Evolutionary conservation across 257 asterid species (phyloP), one percentile per base, ranked within the genome.

Genomic region (Ocimum tenuiflorum): DNA sequence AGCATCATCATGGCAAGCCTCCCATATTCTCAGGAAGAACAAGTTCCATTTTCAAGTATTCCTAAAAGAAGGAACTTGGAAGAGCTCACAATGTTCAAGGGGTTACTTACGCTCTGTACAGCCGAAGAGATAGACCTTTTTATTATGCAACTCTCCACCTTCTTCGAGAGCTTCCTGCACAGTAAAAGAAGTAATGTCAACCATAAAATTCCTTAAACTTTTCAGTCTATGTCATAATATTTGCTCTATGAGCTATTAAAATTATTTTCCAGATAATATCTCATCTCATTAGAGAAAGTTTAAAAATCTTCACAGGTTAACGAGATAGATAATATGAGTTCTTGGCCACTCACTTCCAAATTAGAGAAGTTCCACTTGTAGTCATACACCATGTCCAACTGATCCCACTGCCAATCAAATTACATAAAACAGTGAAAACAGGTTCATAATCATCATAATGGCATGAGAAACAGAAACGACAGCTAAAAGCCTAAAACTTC

Each of bases 331-430:
- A 20, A 35, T 17, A 20, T 15, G 33, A 50, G 64, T 41, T 69
- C 18, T 41, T 7, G 61, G 58, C 59, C 71, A 76, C 89, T 82
- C 72, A 88, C 96, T 72, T 88, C 96, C 68, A 88, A 74, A 76
- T 86, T 88, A 22, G 77, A 78, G 66, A 90, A 94, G 69, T 79
- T 79, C 99, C 99, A 94, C 18, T 84, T 86, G 78, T 87, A 94
- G 67, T 81, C 85, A 68, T 94, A 94, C 47, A 94, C 96, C 83
- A 66, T 73, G 77, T 94, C 94, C 83, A 94, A 74, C 84, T 83
- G 96, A 81, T 94, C 97, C 99, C 99, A 94, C 99, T 94, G 89
- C 33, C 65, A 78, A 77, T 42, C 47, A 75, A 83, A 88, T 69
- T 78, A 84, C 85, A 49, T 18, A 38, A 43, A 19, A 55, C n/a